Conservation (phyloP, 2,329 filamentous ascomycete genomes). For the Botrytis deweyae region DNA sequence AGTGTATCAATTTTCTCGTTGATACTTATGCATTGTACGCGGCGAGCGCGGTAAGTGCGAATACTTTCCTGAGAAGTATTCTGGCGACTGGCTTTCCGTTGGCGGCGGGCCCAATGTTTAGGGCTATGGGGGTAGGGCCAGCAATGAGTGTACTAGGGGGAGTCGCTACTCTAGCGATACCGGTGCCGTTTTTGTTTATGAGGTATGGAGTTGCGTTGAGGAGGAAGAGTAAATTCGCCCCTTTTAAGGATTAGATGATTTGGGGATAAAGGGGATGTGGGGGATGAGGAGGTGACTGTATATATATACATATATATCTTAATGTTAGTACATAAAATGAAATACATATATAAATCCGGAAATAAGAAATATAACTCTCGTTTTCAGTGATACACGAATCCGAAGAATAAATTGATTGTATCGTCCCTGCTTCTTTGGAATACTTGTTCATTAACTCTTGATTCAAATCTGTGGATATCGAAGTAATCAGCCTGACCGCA, state of each 20-base stretch:
- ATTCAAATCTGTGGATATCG: not conserved
- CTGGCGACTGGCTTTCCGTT: constrained; percentile 49
- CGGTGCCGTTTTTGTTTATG: constrained; percentile 57
- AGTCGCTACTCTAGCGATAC: constrained; percentile 53
- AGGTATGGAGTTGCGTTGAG: constrained; percentile 42
- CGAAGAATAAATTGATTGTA: not conserved
- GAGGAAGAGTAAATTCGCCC: constrained; percentile 46
- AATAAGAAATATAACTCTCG: not conserved
- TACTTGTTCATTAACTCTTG: not conserved
- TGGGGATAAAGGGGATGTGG: too few species aligned
- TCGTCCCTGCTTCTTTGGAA: not conserved
- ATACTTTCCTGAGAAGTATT: constrained; percentile 46
- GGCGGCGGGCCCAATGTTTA: constrained; percentile 52
- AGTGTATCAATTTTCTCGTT: constrained; percentile 38
- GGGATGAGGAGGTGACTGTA: not conserved
- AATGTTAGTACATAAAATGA: not conserved
- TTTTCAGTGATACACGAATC: not conserved
- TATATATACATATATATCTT: not conserved
- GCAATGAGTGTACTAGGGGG: constrained; percentile 63
- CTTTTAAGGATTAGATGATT: constrained; percentile 27
- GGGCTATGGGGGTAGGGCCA: constrained; percentile 63
- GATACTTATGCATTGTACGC: constrained; percentile 51
- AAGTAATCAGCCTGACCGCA: rapidly evolving
- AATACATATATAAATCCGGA: too few species aligned
- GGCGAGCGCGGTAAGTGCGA: constrained; percentile 47